phyloP scores from a whole-genome alignment of 768 basidiomycete species.

The Pisolithus tinctorius region DNA sequence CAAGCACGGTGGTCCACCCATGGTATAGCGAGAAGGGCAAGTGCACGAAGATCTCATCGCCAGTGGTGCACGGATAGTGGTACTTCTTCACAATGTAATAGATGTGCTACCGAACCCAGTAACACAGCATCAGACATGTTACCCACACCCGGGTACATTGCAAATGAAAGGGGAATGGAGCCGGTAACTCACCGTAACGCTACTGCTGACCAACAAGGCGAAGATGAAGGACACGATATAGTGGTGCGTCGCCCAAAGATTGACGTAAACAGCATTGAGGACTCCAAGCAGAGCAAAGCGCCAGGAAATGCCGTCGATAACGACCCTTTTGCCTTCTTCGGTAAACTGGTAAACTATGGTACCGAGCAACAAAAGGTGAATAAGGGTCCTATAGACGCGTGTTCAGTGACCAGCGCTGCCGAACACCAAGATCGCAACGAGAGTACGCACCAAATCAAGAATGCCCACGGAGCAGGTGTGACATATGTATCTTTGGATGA shows the following conservation, averaged over 20 bases:
- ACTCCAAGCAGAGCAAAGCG: constrained; percentile 83
- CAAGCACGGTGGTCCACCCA: constrained; percentile 84
- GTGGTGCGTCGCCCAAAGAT: constrained; percentile 73
- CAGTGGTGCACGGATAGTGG: constrained; percentile 52
- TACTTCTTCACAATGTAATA: constrained; percentile 93
- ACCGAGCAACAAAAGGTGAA: constrained; percentile 87
- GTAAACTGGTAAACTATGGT: constrained; percentile 89
- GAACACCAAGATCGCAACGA: neutral
- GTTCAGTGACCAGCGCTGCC: constrained; percentile 1
- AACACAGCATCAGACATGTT: neutral
- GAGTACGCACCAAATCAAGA: constrained; percentile 70
- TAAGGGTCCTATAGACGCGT: constrained; percentile 55
- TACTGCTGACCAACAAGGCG: constrained; percentile 78
- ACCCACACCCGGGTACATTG: neutral
- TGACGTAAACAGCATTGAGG: constrained; percentile 85
- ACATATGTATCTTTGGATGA: constrained; percentile 82
- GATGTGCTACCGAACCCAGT: constrained; percentile 50
- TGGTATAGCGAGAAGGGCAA: constrained; percentile 96
- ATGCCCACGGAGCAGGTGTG: constrained; percentile 91
- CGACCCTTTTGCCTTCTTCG: constrained; percentile 62
- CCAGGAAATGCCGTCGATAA: constrained; percentile 88
- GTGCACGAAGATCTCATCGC: constrained; percentile 87
- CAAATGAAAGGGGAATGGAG: constrained; percentile 7
- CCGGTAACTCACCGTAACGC: constrained; percentile 38
- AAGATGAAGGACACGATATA: constrained; percentile 83